Percentiles rank a stretch among this genome's conserved stretches.
These are phyloP conservation scores for Dothiorella sarmentorum DNA, from an alignment of 2,329 filamentous ascomycete species.

Conservation along the genomic window DNA sequence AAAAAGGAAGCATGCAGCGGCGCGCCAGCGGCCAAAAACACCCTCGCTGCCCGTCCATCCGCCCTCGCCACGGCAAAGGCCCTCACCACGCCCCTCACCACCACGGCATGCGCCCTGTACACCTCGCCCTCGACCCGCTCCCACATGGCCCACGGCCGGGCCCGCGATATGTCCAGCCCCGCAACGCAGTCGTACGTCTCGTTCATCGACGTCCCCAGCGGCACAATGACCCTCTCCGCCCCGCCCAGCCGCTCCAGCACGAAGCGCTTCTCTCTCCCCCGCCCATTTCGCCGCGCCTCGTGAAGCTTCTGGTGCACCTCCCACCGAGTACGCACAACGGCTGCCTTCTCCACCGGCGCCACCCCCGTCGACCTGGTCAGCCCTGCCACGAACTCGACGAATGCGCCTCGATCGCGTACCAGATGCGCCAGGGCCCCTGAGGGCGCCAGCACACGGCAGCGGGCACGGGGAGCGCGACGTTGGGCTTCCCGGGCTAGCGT, in stretches of 20 bases:
- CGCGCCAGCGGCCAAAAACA: not conserved
- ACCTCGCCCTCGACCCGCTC: not conserved
- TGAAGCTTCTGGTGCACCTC: too few species aligned
- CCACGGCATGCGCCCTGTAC: not conserved
- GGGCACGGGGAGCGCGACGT: not conserved
- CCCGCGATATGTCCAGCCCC: not conserved
- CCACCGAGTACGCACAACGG: not conserved
- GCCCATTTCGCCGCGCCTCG: too few species aligned
- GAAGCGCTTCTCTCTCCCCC: not conserved
- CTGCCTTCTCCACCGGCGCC: too few species aligned
- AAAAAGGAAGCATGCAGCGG: not conserved
- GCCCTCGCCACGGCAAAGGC: not conserved
- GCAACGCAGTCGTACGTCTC: conserved; percentile 10
- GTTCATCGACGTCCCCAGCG: not conserved
- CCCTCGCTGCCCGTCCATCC: not conserved
- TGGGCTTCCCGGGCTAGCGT: not conserved
- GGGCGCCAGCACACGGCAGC: conserved; percentile 1
- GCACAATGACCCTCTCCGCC: not conserved
- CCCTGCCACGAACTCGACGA: not conserved
- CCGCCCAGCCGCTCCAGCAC: not conserved
- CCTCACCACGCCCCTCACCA: not conserved
- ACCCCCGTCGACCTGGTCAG: not conserved
- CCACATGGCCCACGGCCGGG: conserved; percentile 6
- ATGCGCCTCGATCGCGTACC: not conserved
- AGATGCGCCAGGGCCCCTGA: not conserved